A percentile compares a stretch with the other conserved stretches of the same genome.
phyloP scores from a whole-genome alignment of 2,329 filamentous ascomycete species.

The Venturia asperata region DNA sequence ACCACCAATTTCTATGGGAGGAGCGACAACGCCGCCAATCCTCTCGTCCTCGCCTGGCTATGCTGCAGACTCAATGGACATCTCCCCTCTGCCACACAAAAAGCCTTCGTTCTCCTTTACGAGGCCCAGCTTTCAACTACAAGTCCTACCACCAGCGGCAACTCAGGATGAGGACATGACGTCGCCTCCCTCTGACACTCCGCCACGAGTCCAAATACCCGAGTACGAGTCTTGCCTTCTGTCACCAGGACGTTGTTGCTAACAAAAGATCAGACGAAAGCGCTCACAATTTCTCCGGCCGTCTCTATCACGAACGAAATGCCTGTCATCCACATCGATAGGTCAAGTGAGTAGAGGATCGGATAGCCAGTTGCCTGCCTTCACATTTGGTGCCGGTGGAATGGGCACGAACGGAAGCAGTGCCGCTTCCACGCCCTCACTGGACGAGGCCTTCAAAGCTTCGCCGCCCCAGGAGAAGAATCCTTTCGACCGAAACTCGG shows the following conservation, averaged over 20 bases:
- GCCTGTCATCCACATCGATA: slow-evolving; percentile 10
- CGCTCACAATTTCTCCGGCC: slow-evolving; percentile 14
- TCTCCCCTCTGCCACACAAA: slow-evolving; percentile 90
- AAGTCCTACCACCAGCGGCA: slow-evolving; percentile 53
- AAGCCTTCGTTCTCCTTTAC: slow-evolving; percentile 52
- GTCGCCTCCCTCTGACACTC: slow-evolving; percentile 26
- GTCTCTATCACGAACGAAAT: slow-evolving; percentile 16
- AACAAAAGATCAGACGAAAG: slow-evolving; percentile 17
- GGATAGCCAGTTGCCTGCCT: slow-evolving; percentile 62
- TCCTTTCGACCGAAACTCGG: slow-evolving; percentile 50
- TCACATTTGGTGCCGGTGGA: slow-evolving; percentile 62
- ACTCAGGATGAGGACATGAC: slow-evolving; percentile 41
- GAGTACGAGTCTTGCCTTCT: slow-evolving; percentile 27
- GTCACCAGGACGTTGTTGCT: slow-evolving; percentile 6
- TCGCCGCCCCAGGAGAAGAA: slow-evolving; percentile 68
- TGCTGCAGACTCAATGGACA: slow-evolving; percentile 75
- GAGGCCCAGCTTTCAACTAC: slow-evolving; percentile 45
- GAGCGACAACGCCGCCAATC: slow-evolving; percentile 75
- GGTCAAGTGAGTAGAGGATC: slow-evolving; percentile 34
- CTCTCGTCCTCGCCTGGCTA: slow-evolving; percentile 74
- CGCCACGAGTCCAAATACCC: slow-evolving; percentile 22
- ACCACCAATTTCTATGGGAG: slow-evolving; percentile 45
- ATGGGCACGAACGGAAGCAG: slow-evolving; percentile 40
- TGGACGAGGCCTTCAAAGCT: slow-evolving; percentile 73
- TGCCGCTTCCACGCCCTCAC: slow-evolving; percentile 54